These are phyloP conservation scores for Corylus heterophylla DNA, from an alignment of 306 rosid species.

Conservation along the genomic window DNA sequence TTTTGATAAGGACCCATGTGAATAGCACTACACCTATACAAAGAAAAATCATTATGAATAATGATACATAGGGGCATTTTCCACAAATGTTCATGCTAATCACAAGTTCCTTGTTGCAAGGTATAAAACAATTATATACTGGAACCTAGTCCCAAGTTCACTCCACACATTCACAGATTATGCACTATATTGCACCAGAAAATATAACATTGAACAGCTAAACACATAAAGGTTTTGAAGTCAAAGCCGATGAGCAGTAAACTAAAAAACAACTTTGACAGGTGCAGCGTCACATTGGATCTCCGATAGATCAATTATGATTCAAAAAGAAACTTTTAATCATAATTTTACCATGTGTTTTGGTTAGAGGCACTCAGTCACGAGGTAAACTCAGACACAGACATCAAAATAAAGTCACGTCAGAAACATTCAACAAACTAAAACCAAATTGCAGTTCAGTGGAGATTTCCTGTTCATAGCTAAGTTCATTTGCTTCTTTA, in stretches of 20 bases:
- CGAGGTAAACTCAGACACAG: background rate
- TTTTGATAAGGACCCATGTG: background rate
- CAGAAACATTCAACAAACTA: slow-evolving; percentile 1
- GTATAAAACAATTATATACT: background rate
- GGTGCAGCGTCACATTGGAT: background rate
- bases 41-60: background rate
- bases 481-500: background rate
- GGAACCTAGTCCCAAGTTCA: background rate
- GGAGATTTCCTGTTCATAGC: too few relatives aligned
- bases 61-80: background rate
- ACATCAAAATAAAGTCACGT: background rate
- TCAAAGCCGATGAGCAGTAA: background rate
- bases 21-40: background rate
- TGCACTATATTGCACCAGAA: background rate
- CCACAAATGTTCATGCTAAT: background rate
- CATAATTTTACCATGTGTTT: background rate
- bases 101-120: background rate
- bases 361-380: background rate
- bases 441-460: slow-evolving; percentile 8
- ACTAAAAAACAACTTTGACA: background rate
- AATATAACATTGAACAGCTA: background rate
- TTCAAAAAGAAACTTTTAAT: background rate
- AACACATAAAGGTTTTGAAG: background rate
- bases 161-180: background rate
- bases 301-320: background rate